Conservation (phyloP, 441 rosid genomes). For the Mallotus japonicus region DNA sequence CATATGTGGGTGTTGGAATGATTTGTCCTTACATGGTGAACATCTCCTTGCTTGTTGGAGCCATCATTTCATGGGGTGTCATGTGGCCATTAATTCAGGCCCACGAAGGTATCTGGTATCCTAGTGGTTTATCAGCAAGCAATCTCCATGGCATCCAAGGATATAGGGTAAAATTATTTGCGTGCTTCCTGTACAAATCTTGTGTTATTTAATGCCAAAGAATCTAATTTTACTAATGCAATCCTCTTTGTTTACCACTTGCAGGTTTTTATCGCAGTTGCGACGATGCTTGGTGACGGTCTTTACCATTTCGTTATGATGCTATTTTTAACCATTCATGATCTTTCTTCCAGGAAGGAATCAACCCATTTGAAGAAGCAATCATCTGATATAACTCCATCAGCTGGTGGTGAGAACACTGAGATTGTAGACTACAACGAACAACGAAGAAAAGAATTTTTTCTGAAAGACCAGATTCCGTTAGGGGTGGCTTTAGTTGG, state of each 20-base stretch:
- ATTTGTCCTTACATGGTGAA: slow-evolving; percentile 86
- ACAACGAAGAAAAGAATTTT: slow-evolving; percentile 47
- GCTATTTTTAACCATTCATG: slow-evolving; percentile 39
- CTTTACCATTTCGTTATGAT: slow-evolving; percentile 53
- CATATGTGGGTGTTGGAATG: slow-evolving; percentile 92
- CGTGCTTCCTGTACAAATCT: neutral
- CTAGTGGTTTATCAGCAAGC: slow-evolving; percentile 34
- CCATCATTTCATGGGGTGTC: slow-evolving; percentile 76
- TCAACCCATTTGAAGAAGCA: slow-evolving; percentile 11
- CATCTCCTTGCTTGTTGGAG: slow-evolving; percentile 73
- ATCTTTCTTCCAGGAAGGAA: slow-evolving; percentile 18
- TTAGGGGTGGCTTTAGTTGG: slow-evolving; percentile 52
- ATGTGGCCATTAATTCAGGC: slow-evolving; percentile 77
- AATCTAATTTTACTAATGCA: neutral
- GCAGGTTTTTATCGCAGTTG: slow-evolving; percentile 72
- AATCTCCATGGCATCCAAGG: slow-evolving; percentile 81
- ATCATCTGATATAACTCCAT: slow-evolving; percentile 17
- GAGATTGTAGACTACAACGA: slow-evolving; percentile 39
- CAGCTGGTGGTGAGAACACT: slow-evolving; percentile 11
- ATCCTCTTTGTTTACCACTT: neutral
- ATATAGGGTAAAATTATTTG: slow-evolving; percentile 45
- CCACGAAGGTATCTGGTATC: slow-evolving; percentile 71
- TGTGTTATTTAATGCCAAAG: neutral
- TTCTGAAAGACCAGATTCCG: slow-evolving; percentile 75
- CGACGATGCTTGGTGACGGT: slow-evolving; percentile 70